Percentiles rank a stretch among this genome's conserved stretches.
These are phyloP conservation scores for Gynochthodes officinalis DNA, from an alignment of 257 asterid genomes.

Conservation along the genomic window DNA sequence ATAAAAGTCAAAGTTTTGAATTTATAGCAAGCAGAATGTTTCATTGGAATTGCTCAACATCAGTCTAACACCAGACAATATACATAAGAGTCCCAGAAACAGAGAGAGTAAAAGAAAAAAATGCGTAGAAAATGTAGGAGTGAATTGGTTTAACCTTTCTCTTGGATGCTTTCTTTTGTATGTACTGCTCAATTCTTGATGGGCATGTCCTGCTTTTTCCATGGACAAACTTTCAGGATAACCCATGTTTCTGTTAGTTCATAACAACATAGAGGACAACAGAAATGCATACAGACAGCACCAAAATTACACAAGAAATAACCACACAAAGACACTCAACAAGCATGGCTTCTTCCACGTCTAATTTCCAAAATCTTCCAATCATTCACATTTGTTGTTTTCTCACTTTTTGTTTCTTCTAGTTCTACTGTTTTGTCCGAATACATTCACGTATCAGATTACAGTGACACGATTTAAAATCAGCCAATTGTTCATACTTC, in stretches of 20 bases:
- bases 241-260: constrained; percentile 32
- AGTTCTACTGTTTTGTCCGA: constrained; percentile 10
- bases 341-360: constrained; percentile 38
- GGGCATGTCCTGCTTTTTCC: constrained; percentile 30
- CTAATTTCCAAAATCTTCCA: constrained; percentile 27
- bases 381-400: constrained; percentile 60
- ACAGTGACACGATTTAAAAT: background rate
- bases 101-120: constrained; percentile 1
- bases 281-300: constrained; percentile 56
- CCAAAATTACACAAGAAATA: constrained; percentile 34
- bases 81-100: constrained; percentile 36
- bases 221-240: constrained; percentile 61
- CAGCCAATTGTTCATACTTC: constrained; percentile 9
- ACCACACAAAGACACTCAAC: constrained; percentile 27
- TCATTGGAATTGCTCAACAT: no score
- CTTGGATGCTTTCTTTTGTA: constrained; percentile 22
- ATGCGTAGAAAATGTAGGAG: constrained; percentile 33
- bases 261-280: constrained; percentile 42
- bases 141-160: constrained; percentile 42
- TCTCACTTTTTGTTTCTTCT: constrained; percentile 32
- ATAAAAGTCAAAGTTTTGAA: no score
- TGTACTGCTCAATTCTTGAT: constrained; percentile 15
- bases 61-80: constrained; percentile 38
- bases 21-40: no score
- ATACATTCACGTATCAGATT: constrained; percentile 1